Evolutionary conservation across 2,329 filamentous ascomycete genomes (phyloP), one percentile per base, ranked within the genome.

Genomic region (Magnaporthiopsis rhizophila): DNA sequence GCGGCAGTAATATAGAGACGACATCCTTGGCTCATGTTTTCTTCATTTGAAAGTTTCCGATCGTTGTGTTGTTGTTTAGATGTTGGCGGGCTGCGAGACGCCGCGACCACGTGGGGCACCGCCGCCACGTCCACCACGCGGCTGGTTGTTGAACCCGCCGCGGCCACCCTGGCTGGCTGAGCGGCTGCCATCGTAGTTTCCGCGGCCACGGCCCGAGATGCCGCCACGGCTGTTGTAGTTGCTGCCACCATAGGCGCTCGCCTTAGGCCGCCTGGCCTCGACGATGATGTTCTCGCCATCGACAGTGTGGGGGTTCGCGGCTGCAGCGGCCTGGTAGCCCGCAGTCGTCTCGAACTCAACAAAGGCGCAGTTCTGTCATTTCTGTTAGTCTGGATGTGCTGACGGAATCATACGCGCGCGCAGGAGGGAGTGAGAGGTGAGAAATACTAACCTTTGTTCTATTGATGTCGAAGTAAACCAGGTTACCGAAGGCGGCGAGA

Each of bases 291-390:
- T 88, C 76, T 97, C 89, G 69, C 87, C 89, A 71, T 89, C 91
- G 68, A 99, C 86, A 59, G 85, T 84, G 78, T 96, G 92, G 50
- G 94, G 94, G 79, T 96, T 98, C 70, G 89, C 89, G 66, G 85
- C 85, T 53, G 91, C 83, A 58, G 95, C 95, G 67, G 90, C 89
- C 75, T 91, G 85, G 78, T 96, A 97, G 60, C 87, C 92, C 64
- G 92, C 87, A 28, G 86, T 74, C 60, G 89, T 90, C 73, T 88
- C 89, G 77, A 95, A 99, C 76, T 99, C 95, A 66, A 97, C 91
- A 74, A 98, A 98, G 32, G 95, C 95, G 73, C 92, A 97, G 83
- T 95, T 97, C 94, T 96, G 73, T 34, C 57, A 24, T 53, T 53
- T 53, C 21, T 53, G 45, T 53, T 11, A 53, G 45, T n/a, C 21